Conservation (phyloP, 2,329 filamentous ascomycete species). For the Biscogniauxia mediterranea region DNA sequence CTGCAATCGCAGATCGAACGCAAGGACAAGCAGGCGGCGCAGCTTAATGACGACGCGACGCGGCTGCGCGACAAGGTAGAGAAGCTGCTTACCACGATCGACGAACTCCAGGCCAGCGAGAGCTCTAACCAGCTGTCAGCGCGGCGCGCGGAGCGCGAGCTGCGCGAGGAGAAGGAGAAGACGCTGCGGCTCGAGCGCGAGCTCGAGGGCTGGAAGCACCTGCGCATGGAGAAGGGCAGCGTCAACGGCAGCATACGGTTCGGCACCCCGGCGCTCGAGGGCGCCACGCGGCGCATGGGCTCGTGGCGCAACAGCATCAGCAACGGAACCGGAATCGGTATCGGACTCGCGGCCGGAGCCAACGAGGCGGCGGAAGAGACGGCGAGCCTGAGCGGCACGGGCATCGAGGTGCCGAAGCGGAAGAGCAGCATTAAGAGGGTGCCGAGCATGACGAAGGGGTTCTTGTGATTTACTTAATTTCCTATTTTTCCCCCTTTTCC, state of each 20-base stretch:
- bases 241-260: conserved; percentile 28
- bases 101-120: conserved; percentile 88
- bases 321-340: conserved; percentile 44
- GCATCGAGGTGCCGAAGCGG: conserved; percentile 58
- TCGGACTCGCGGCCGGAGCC: conserved; percentile 26
- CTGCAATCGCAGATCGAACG: conserved; percentile 89
- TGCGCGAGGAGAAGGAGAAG: conserved; percentile 86
- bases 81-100: conserved; percentile 84
- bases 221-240: conserved; percentile 61
- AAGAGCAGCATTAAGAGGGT: conserved; percentile 64
- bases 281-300: conserved; percentile 30
- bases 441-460: conserved; percentile 75
- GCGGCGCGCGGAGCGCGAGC: conserved; percentile 83
- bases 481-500: no score
- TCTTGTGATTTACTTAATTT: conserved; percentile 50
- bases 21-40: conserved; percentile 80
- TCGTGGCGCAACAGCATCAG: conserved; percentile 57
- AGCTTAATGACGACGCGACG: conserved; percentile 78
- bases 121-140: conserved; percentile 76
- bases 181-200: conserved; percentile 80
- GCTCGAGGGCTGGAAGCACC: conserved; percentile 78
- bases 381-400: conserved; percentile 28
- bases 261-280: conserved; percentile 26
- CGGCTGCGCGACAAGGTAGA: conserved; percentile 89
- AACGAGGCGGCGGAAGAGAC: conserved; percentile 38